These are phyloP conservation scores for Purpureocillium takamizusanense DNA, from an alignment of 2,329 filamentous ascomycete species.

Conservation along the genomic window DNA sequence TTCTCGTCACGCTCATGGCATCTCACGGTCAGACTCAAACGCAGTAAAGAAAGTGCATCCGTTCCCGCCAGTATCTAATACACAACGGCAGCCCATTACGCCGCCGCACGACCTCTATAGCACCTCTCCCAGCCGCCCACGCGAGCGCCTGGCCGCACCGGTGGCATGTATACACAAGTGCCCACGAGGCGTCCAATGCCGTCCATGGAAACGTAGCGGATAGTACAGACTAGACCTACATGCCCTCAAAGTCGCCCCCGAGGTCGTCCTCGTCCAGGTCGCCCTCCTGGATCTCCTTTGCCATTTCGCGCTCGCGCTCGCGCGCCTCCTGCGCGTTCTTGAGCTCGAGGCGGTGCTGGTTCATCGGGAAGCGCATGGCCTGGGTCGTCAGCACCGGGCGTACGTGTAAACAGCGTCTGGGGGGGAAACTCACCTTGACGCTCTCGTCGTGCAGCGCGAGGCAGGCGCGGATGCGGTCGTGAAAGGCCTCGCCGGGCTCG, in stretches of 20 bases:
- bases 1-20: no score
- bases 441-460: constrained; percentile 92
- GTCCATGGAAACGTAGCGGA: constrained; percentile 2
- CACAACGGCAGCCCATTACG: constrained; percentile 10
- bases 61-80: constrained; percentile 13
- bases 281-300: constrained; percentile 97
- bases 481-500: constrained; percentile 94
- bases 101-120: neutral
- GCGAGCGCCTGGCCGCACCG: no score
- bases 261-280: constrained; percentile 96
- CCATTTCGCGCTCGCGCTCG: constrained; percentile 91
- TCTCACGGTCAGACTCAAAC: no score
- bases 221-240: constrained; percentile 42
- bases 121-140: no score
- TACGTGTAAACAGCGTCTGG: no score
- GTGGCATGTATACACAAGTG: no score
- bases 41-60: constrained; percentile 5
- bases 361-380: constrained; percentile 99
- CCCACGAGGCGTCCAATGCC: neutral
- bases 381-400: no score
- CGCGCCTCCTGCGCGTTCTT: constrained; percentile 98
- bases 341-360: constrained; percentile 91
- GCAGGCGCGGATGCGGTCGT: constrained; percentile 90
- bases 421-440: constrained; percentile 85
- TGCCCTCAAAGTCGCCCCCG: constrained; percentile 90